Evolutionary conservation across 225 moss, liverwort and hornwort species (phyloP), one percentile per base, ranked within the genome.

Genomic region (Pseudoscleropodium purum): DNA sequence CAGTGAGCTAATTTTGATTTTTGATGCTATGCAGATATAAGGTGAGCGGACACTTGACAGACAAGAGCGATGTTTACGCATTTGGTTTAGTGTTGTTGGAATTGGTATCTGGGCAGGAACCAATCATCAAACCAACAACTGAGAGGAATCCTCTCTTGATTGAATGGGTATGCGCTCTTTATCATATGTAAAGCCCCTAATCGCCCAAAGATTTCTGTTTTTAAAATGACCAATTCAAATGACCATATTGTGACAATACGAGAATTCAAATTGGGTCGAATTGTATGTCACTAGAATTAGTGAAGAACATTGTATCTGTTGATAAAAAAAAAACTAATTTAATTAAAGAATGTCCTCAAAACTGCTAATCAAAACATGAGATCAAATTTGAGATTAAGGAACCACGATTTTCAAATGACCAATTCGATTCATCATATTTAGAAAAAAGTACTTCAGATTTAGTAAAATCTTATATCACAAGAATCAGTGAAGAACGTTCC

Each of bases 31-130:
- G 67, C 93, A 95, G 91, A 86, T 95, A 81, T 47, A 81, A 89
- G 45, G 59, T 74, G 45, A 90, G 83, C 61, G 78, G 89, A 72
- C 83, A 82, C 63, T 89, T 92, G 89, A 88, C 93, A 39, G 93
- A 89, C 10, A 95, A 91, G 87, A 94, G 92, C 84, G 95, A 95
- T 75, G 92, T 94, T 43, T 95, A 93, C 72, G 91, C 93, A 91
- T 92, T 93, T 49, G 95, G 95, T 49, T 87, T 95, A 73, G 89
- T 93, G 61, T 87, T 94, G 69, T 84, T 95, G 92, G 93, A 95
- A 72, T 87, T 95, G 62, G 74, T 95, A 52, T 90, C 87, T 24
- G 95, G 93, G 57, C 87, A 89, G 80, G 87, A 87, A 73, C 88
- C 92, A 31, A 91, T 92, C 79, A 84, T 81, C 75, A 91, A 84